Evolutionary conservation across 139 green algal species (phyloP).

Genomic region (Chlorella vulgaris): DNA sequence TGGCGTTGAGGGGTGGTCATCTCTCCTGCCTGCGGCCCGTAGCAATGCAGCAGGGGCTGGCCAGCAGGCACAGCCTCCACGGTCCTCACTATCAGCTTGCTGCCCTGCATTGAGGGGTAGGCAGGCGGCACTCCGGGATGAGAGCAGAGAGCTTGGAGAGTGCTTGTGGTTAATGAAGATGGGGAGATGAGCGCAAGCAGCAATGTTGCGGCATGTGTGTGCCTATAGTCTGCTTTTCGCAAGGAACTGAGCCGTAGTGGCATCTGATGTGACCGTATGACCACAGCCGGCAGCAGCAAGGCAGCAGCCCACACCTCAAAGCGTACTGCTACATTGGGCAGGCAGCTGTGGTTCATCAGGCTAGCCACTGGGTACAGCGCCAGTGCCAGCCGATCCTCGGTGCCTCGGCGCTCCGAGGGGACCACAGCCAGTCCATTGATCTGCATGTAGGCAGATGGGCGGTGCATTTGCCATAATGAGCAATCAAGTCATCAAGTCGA

Average conservation of each 20-base stretch:
- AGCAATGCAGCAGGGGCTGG: constrained; percentile 39
- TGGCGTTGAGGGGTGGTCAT: constrained; percentile 26
- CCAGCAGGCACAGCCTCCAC: constrained; percentile 1
- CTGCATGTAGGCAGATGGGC: background rate
- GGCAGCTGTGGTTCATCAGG: constrained; percentile 46
- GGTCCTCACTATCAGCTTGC: constrained; percentile 4
- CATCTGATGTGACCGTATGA: too few species aligned
- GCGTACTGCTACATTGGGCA: constrained; percentile 38
- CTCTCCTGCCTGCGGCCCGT: constrained; percentile 45
- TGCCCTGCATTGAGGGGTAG: constrained; percentile 13
- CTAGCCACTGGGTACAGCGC: constrained; percentile 36
- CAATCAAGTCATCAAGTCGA: too few species aligned
- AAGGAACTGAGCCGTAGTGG: too few species aligned
- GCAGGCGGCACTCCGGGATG: too few species aligned
- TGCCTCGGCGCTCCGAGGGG: background rate
- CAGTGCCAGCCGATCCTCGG: constrained; percentile 23
- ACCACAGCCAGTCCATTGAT: constrained; percentile 51
- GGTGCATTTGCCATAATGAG: too few species aligned
- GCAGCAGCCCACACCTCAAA: constrained; percentile 38
- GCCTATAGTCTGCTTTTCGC: too few species aligned
- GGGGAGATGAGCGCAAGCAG: background rate
- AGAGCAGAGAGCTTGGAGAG: too few species aligned
- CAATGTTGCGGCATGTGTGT: too few species aligned
- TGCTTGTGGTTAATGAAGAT: too few species aligned
- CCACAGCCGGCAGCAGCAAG: too few species aligned